These are phyloP conservation scores for Pichia insulana DNA, from an alignment of 805 yeast species.

Conservation along the genomic window DNA sequence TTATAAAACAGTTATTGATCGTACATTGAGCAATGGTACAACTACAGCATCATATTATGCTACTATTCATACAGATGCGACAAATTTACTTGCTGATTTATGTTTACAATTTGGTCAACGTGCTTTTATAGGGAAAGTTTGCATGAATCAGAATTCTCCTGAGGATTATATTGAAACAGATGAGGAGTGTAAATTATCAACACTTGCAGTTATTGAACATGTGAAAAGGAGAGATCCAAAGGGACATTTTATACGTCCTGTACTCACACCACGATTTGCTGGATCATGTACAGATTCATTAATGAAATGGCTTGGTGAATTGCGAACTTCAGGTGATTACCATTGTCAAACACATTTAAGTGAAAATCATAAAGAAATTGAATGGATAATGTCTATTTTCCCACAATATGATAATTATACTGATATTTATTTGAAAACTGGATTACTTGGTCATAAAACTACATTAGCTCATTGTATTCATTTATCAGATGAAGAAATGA, in stretches of 20 bases:
- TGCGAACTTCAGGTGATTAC: slow-evolving; percentile 39
- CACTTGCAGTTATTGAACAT: slow-evolving; percentile 48
- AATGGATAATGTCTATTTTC: slow-evolving; percentile 61
- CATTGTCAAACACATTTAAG: slow-evolving; percentile 89
- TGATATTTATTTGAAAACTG: slow-evolving; percentile 61
- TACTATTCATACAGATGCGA: slow-evolving; percentile 70
- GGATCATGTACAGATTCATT: slow-evolving; percentile 69
- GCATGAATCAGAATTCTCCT: slow-evolving; percentile 84
- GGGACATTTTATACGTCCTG: slow-evolving; percentile 52
- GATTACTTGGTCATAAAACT: slow-evolving; percentile 55
- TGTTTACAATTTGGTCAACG: slow-evolving; percentile 68
- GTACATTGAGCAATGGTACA: slow-evolving; percentile 74
- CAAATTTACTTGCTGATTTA: slow-evolving; percentile 68
- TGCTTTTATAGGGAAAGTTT: slow-evolving; percentile 86
- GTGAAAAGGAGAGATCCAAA: slow-evolving; percentile 45
- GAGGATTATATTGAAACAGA: slow-evolving; percentile 54
- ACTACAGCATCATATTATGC: slow-evolving; percentile 91
- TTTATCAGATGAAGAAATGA: slow-evolving; percentile 54
- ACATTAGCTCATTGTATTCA: slow-evolving; percentile 88
- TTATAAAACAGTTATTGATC: slow-evolving; percentile 56
- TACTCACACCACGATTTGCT: slow-evolving; percentile 90
- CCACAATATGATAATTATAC: slow-evolving; percentile 67
- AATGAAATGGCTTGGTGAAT: slow-evolving; percentile 52
- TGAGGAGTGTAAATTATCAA: slow-evolving; percentile 45
- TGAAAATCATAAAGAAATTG: slow-evolving; percentile 70